A percentile compares a stretch with the other conserved stretches of the same genome.
Evolutionary conservation across 2,329 filamentous ascomycete genomes (phyloP).

Genomic region (Clonostachys rosea): DNA sequence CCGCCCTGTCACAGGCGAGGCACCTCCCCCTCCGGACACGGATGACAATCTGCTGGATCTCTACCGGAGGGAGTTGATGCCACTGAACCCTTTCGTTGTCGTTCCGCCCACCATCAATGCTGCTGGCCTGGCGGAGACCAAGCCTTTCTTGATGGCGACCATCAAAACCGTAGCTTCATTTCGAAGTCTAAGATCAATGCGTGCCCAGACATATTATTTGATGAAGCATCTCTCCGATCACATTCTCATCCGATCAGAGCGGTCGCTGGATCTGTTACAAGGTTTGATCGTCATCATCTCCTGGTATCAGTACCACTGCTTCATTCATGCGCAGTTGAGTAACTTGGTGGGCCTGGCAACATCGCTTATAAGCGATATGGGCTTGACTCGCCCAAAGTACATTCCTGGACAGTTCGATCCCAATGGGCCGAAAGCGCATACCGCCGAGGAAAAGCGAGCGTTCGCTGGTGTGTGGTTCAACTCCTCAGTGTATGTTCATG

Average conservation of each 20-base stretch:
- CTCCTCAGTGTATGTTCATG: constrained; percentile 37
- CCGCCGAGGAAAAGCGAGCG: constrained; percentile 46
- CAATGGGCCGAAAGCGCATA: constrained; percentile 18
- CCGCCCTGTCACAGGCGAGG: constrained; percentile 30
- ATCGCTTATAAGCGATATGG: constrained; percentile 40
- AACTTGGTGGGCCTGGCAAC: constrained; percentile 43
- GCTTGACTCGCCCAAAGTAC: constrained; percentile 28
- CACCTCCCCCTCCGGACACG: constrained; percentile 31
- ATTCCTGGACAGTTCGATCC: constrained; percentile 14
- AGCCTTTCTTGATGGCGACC: constrained; percentile 43
- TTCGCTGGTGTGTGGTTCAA: constrained; percentile 51
- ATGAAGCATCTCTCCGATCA: constrained; percentile 40
- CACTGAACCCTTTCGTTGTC: constrained; percentile 41
- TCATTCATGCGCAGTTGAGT: constrained; percentile 46
- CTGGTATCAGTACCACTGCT: constrained; percentile 51
- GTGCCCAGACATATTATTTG: constrained; percentile 42
- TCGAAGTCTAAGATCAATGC: constrained; percentile 38
- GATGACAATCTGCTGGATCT: constrained; percentile 39
- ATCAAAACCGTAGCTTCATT: constrained; percentile 46
- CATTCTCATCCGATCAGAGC: constrained; percentile 42
- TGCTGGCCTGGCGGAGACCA: constrained; percentile 25
- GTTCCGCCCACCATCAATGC: constrained; percentile 28
- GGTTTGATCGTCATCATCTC: constrained; percentile 42
- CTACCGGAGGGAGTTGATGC: constrained; percentile 36
- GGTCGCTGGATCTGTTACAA: constrained; percentile 43